A percentile compares a stretch with the other conserved stretches of the same genome.
Evolutionary conservation across 192 early-diverging fungal genomes (phyloP).

Genomic region (Podila epicladia): DNA sequence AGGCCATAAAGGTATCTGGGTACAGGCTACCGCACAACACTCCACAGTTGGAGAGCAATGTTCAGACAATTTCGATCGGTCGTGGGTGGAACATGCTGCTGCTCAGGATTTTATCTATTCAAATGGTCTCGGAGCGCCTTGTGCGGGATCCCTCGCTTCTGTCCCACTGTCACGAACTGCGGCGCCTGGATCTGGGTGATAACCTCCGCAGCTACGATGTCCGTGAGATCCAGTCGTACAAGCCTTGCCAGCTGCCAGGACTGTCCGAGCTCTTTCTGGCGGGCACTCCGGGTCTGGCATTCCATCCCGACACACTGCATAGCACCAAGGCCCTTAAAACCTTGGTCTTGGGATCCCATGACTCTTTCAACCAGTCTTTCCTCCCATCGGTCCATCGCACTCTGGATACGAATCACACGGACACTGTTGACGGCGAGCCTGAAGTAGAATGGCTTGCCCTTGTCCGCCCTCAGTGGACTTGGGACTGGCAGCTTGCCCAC

Average conservation of each 20-base stretch:
- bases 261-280: not conserved
- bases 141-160: not conserved
- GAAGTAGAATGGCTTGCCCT: not conserved
- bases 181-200: not conserved
- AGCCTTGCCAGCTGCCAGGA: not conserved
- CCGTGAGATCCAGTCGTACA: not conserved
- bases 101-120: not conserved
- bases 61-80: not conserved
- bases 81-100: not conserved
- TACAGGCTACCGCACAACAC: not conserved
- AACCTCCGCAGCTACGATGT: not conserved
- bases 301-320: not conserved
- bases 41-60: not conserved
- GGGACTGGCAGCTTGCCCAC: slow-evolving; percentile 5
- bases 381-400: too few relatives aligned
- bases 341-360: not conserved
- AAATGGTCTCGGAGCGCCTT: not conserved
- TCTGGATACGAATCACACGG: too few relatives aligned
- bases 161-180: not conserved
- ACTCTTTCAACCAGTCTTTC: too few relatives aligned
- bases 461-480: not conserved
- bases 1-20: not conserved
- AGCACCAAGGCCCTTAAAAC: not conserved
- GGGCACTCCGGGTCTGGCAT: not conserved
- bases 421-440: not conserved